These are phyloP conservation scores for Noccaea caerulescens DNA, from an alignment of 345 rosid species.

Conservation along the genomic window DNA sequence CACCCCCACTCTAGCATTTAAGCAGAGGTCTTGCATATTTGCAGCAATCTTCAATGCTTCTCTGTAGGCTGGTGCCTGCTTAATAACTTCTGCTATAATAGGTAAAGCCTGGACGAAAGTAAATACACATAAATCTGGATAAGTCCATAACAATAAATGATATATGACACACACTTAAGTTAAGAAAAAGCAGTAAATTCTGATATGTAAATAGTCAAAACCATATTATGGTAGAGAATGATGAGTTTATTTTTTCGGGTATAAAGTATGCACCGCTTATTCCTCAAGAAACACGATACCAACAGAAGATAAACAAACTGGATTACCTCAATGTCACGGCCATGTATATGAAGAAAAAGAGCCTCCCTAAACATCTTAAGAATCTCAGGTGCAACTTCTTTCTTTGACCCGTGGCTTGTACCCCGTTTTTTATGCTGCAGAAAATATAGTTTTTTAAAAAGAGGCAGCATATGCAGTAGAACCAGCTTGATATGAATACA, in stretches of 20 bases:
- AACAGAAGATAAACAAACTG: conserved; percentile 20
- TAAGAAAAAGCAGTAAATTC: conserved; percentile 4
- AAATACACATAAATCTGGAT: conserved; percentile 27
- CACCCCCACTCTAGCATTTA: too few species aligned
- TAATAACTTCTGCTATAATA: conserved; percentile 63
- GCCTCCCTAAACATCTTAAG: conserved; percentile 74
- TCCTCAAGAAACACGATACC: conserved; percentile 15
- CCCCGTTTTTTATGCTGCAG: too few species aligned
- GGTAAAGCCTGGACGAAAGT: conserved; percentile 65
- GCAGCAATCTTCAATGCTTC: conserved; percentile 76
- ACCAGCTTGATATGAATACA: too few species aligned
- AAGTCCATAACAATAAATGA: background rate
- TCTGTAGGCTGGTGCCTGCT: conserved; percentile 63
- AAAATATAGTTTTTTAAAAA: too few species aligned
- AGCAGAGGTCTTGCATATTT: too few species aligned
- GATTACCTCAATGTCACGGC: conserved; percentile 65
- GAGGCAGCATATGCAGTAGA: too few species aligned
- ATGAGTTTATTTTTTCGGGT: background rate
- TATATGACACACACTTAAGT: background rate
- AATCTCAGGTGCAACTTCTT: conserved; percentile 61
- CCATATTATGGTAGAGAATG: conserved; percentile 16
- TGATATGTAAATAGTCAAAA: conserved; percentile 19
- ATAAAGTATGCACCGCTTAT: conserved; percentile 8
- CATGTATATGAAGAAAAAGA: conserved; percentile 62
- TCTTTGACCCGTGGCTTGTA: conserved; percentile 17